These are phyloP conservation scores for Bruguiera parviflora DNA, from an alignment of 345 rosid species.

Conservation along the genomic window DNA sequence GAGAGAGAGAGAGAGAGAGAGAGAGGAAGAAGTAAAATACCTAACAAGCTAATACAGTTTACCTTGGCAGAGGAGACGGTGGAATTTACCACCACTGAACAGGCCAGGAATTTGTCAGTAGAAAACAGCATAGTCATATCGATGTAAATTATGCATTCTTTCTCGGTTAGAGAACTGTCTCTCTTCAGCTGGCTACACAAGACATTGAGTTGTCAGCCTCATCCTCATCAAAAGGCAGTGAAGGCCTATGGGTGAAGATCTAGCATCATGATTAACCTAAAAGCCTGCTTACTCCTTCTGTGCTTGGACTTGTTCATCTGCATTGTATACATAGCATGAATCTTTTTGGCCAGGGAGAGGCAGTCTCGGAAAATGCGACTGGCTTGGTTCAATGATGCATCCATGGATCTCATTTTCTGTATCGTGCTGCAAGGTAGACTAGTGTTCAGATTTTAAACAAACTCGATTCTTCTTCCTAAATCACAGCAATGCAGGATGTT, in stretches of 20 bases:
- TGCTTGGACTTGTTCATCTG: conserved; percentile 65
- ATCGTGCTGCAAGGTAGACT: conserved; percentile 47
- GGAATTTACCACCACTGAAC: conserved; percentile 30
- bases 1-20: not conserved
- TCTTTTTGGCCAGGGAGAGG: conserved; percentile 56
- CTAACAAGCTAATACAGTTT: conserved; percentile 15
- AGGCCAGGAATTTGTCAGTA: conserved; percentile 23
- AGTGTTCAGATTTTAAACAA: conserved; percentile 22
- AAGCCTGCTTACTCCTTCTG: conserved; percentile 57
- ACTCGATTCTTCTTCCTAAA: conserved; percentile 1
- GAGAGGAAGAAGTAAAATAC: not conserved
- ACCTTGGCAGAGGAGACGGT: conserved; percentile 51
- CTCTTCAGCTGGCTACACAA: conserved; percentile 54
- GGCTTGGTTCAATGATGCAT: conserved; percentile 51
- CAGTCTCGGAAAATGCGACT: conserved; percentile 58
- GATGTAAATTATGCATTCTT: conserved; percentile 42
- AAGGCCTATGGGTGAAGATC: conserved; percentile 25
- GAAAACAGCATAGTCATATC: conserved; percentile 22
- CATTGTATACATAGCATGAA: conserved; percentile 66
- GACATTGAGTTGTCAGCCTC: conserved; percentile 19
- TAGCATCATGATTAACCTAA: conserved; percentile 39
- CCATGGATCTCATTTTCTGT: conserved; percentile 64
- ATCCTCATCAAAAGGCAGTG: conserved; percentile 27
- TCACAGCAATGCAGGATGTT: not conserved
- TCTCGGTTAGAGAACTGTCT: conserved; percentile 66